Evolutionary conservation across 164 flowering plant species (phyloP).

Genomic region (Buxus sempervirens): DNA sequence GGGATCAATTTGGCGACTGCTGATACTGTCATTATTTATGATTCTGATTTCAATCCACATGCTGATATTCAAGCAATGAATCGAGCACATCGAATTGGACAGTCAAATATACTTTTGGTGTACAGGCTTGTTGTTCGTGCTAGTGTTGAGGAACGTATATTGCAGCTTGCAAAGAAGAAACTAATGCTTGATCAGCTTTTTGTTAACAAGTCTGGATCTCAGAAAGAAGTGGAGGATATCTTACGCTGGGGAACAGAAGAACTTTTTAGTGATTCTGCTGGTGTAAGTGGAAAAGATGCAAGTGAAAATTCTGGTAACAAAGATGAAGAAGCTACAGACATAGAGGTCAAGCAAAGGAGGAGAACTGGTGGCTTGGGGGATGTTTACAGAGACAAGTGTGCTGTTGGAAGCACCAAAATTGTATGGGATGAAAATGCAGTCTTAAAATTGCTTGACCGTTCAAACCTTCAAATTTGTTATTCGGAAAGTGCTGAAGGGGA

Average conservation of each 20-base stretch:
- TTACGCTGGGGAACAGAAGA: slow-evolving; percentile 99
- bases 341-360: slow-evolving; percentile 60
- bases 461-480: slow-evolving; percentile 57
- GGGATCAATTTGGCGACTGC: slow-evolving; percentile 99
- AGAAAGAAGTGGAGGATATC: slow-evolving; percentile 95
- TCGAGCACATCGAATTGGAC: slow-evolving; percentile 99
- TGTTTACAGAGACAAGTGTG: slow-evolving; percentile 87
- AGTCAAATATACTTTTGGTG: slow-evolving; percentile 88
- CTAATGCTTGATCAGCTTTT: slow-evolving; percentile 99
- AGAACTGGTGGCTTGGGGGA: slow-evolving; percentile 88
- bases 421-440: slow-evolving; percentile 96
- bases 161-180: slow-evolving; percentile 98
- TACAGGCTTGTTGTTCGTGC: slow-evolving; percentile 98
- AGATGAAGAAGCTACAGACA: slow-evolving; percentile 48
- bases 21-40: slow-evolving; percentile 96
- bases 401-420: slow-evolving; percentile 66
- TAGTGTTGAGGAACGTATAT: slow-evolving; percentile 98
- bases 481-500: slow-evolving; percentile 70
- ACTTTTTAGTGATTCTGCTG: slow-evolving; percentile 68
- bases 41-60: slow-evolving; percentile 99
- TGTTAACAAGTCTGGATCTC: slow-evolving; percentile 94
- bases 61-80: slow-evolving; percentile 99
- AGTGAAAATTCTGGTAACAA: slow-evolving; percentile 40
- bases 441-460: slow-evolving; percentile 80
- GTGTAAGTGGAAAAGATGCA: slow-evolving; percentile 40